Conservation (phyloP, 768 basidiomycete species). For the Lanmaoa rubissima region DNA sequence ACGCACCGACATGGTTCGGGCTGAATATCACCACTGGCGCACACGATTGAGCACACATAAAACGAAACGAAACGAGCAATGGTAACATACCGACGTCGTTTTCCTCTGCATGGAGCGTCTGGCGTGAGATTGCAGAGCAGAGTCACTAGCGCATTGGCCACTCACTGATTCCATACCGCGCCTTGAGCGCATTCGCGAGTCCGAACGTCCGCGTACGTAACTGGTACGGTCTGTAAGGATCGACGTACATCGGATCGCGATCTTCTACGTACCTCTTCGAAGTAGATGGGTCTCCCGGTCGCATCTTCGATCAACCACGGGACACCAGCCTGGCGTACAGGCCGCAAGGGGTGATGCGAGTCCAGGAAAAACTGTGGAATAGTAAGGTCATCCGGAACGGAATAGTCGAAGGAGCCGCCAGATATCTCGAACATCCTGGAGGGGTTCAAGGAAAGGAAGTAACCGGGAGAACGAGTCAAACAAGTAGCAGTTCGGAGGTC, state of each 20-base stretch:
- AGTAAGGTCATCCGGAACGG: conserved; percentile 60
- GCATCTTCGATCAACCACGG: conserved; percentile 64
- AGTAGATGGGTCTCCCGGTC: conserved; percentile 42
- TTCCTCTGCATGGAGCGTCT: conserved; percentile 34
- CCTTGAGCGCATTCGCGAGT: conserved; percentile 53
- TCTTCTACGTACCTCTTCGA: conserved; percentile 44
- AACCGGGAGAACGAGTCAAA: not conserved
- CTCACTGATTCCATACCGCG: conserved; percentile 49
- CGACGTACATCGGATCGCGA: not conserved
- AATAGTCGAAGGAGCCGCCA: conserved; percentile 31
- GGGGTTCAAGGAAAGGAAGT: not conserved
- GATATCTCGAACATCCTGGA: conserved; percentile 25
- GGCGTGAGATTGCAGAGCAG: not conserved
- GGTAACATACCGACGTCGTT: conserved; percentile 49
- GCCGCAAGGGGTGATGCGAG: conserved; percentile 40
- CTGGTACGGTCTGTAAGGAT: conserved; percentile 21
- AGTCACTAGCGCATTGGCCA: conserved; percentile 7
- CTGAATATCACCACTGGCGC: conserved; percentile 58
- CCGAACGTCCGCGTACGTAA: conserved; percentile 43
- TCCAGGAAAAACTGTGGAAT: conserved; percentile 68
- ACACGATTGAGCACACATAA: conserved; percentile 4
- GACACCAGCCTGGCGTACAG: conserved; percentile 40
- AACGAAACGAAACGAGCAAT: not conserved
- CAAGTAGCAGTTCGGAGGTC: not conserved
- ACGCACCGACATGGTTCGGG: conserved; percentile 60